These are phyloP conservation scores for Aureobasidium pullulans DNA, from an alignment of 2,329 filamentous ascomycete genomes.

Conservation along the genomic window DNA sequence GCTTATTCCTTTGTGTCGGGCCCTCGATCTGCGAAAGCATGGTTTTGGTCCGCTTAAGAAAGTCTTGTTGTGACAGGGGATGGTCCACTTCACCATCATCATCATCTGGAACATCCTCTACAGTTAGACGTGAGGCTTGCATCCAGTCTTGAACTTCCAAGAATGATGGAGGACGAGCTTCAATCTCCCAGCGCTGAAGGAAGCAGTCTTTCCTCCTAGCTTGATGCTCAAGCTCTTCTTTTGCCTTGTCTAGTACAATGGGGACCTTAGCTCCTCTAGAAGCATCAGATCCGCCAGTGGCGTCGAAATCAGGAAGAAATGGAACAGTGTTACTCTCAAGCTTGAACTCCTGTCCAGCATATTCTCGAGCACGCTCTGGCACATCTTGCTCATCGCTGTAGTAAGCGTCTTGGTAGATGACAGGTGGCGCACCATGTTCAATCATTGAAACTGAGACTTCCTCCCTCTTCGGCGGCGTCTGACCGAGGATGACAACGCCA, in stretches of 20 bases:
- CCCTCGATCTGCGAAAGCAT: slow-evolving; percentile 78
- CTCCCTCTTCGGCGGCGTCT: slow-evolving; percentile 34
- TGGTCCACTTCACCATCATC: slow-evolving; percentile 23
- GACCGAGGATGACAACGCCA: slow-evolving; percentile 28
- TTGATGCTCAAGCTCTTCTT: slow-evolving; percentile 45
- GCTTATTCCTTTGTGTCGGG: slow-evolving; percentile 71
- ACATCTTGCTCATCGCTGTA: slow-evolving; percentile 82
- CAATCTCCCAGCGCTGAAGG: slow-evolving; percentile 70
- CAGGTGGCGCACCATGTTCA: slow-evolving; percentile 52
- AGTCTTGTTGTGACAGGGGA: slow-evolving; percentile 21
- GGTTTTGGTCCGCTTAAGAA: slow-evolving; percentile 26
- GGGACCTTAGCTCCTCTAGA: slow-evolving; percentile 48
- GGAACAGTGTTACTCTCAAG: slow-evolving; percentile 68
- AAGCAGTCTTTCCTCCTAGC: slow-evolving; percentile 52
- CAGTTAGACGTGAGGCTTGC: slow-evolving; percentile 26
- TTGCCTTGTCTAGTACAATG: slow-evolving; percentile 42
- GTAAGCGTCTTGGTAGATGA: slow-evolving; percentile 77
- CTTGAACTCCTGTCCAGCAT: slow-evolving; percentile 79
- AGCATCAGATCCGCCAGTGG: slow-evolving; percentile 49
- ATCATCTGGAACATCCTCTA: slow-evolving; percentile 16
- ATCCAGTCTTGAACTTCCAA: slow-evolving; percentile 66
- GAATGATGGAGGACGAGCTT: slow-evolving; percentile 60
- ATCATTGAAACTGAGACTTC: slow-evolving; percentile 51
- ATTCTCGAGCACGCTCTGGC: slow-evolving; percentile 67
- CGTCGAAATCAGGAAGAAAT: slow-evolving; percentile 70